phyloP scores from a whole-genome alignment of 176 grass and related monocot species.

The Zea luxurians region DNA sequence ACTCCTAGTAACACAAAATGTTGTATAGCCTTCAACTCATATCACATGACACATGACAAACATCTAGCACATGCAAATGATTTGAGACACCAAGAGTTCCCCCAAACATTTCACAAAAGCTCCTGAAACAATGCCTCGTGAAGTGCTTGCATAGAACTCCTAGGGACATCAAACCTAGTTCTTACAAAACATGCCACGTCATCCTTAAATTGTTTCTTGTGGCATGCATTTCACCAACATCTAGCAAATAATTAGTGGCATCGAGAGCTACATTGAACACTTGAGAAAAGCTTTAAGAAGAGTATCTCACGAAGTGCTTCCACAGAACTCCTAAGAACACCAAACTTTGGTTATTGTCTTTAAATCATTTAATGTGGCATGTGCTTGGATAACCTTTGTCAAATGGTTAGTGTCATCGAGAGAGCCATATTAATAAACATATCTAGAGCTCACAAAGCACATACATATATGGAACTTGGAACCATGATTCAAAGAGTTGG shows the following conservation, averaged over 20 bases:
- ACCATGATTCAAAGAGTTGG: not conserved
- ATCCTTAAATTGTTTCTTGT: not conserved
- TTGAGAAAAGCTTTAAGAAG: constrained; percentile 6
- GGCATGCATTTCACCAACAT: not conserved
- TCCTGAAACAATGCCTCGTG: not conserved
- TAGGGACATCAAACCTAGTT: constrained; percentile 35
- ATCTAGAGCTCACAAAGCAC: not conserved
- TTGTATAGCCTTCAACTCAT: not conserved
- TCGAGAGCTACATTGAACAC: constrained; percentile 60
- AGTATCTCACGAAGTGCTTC: constrained; percentile 37
- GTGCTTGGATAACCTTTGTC: not conserved
- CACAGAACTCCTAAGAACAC: constrained; percentile 38
- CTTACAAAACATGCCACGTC: not conserved
- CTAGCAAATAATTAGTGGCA: constrained; percentile 13
- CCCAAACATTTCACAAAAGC: constrained; percentile 51
- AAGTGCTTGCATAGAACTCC: constrained; percentile 61
- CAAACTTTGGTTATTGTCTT: constrained; percentile 31
- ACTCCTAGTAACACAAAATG: constrained; percentile 43
- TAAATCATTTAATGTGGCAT: not conserved
- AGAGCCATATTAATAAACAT: not conserved
- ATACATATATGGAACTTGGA: not conserved
- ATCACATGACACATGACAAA: not conserved
- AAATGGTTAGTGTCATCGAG: constrained; percentile 31
- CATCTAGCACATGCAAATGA: not conserved
- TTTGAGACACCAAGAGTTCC: constrained; percentile 41